These are phyloP conservation scores for Suhomyces prunicola DNA, from an alignment of 805 yeast species.

Conservation along the genomic window DNA sequence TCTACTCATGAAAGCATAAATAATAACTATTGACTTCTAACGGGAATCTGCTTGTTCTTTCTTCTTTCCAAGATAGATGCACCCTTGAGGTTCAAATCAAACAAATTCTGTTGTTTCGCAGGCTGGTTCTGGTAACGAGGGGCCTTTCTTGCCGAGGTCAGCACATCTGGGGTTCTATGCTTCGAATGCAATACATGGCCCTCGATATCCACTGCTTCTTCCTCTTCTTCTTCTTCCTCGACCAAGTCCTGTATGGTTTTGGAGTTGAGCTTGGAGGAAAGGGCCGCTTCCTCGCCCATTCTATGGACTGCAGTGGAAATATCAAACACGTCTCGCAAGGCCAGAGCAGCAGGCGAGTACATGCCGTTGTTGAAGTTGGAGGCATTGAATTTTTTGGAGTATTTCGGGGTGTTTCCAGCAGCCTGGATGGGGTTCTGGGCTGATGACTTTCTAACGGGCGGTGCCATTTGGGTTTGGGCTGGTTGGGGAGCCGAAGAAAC, in stretches of 20 bases:
- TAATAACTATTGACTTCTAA: not conserved
- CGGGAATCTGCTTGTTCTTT: slow-evolving; percentile 18
- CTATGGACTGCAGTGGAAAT: slow-evolving; percentile 84
- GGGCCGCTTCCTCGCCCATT: slow-evolving; percentile 61
- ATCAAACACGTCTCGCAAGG: slow-evolving; percentile 83
- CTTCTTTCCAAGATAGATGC: slow-evolving; percentile 52
- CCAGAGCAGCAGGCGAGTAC: slow-evolving; percentile 73
- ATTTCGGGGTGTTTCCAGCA: slow-evolving; percentile 13
- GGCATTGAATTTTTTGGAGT: slow-evolving; percentile 23
- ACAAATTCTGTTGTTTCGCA: slow-evolving; percentile 23
- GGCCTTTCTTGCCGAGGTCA: slow-evolving; percentile 6
- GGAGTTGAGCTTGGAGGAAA: slow-evolving; percentile 17
- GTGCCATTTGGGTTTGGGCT: not conserved
- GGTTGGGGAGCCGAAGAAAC: not conserved
- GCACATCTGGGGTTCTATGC: not conserved
- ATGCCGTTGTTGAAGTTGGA: slow-evolving; percentile 24
- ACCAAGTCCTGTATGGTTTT: slow-evolving; percentile 23
- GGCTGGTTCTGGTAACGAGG: slow-evolving; percentile 9
- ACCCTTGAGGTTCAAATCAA: slow-evolving; percentile 48
- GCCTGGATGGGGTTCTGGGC: slow-evolving; percentile 26
- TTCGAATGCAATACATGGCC: slow-evolving; percentile 10
- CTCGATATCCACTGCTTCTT: slow-evolving; percentile 11
- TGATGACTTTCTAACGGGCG: slow-evolving; percentile 5
- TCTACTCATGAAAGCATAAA: not conserved
- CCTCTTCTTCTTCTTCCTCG: slow-evolving; percentile 39